Evolutionary conservation across 371 early-diverging fungal species (phyloP), one percentile per base, ranked within the genome.

Genomic region (Mucor velutinosus): DNA sequence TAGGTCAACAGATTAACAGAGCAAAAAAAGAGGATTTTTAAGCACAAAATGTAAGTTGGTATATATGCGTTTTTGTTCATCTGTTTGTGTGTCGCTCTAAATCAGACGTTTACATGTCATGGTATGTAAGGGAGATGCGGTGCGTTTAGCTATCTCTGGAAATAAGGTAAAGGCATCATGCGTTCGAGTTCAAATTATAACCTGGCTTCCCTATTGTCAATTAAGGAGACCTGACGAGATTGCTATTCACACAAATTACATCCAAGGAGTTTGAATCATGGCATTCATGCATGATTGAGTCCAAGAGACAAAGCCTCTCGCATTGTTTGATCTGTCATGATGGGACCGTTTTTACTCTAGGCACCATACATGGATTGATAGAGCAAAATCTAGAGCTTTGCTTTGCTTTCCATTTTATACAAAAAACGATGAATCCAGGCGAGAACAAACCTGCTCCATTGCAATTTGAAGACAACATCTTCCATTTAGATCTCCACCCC

Each of bases 401-500:
- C 49, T 25, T 32, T 32, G 37, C 37, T 49, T 49, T 17, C 1
- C 59, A 35, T 7, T 29, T 32, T 32, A 29, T 6, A 30, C 56
- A 17, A 25, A 56, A 2, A 56, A 56, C 27, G 32, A 66, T 59
- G 60, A 53, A 66, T 53, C 60, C 59, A 14, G 37, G 43, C 32
- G 37, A 41, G 33, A 66, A 60, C 27, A 66, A 66, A 60, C 66
- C 66, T n/a, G 60, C 35, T n/a, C 41, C 59, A 15, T 60, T 82
- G 62, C 64, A 70, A 47, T 82, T 85, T 41, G 71, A 78, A 2
- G 65, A 80, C 32, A 77, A 86, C 27, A 82, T 93, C 15, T 91
- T 93, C 73, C 89, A 91, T 70, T 76, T 93, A 66, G 86, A 86
- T 6, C 88, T 93, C 72, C 94, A 94, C 72, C 94, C 94, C 4